Evolutionary conservation across 192 early-diverging fungal genomes (phyloP).

Genomic region (Coemansia sp.): DNA sequence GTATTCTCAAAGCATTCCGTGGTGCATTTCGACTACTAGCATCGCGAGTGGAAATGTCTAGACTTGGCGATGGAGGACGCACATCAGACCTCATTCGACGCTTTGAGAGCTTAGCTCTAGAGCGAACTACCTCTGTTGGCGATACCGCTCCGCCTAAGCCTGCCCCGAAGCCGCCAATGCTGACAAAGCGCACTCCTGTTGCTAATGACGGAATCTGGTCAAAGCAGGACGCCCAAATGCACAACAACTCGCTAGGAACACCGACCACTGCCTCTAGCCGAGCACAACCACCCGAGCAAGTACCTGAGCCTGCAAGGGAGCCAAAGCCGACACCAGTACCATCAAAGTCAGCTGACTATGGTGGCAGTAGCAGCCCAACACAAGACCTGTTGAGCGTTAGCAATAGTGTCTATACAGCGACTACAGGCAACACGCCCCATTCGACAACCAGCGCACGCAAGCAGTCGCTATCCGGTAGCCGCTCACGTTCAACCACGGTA

Average conservation of each 20-base stretch:
- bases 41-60: constrained; percentile 14
- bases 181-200: constrained; percentile 23
- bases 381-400: constrained; percentile 18
- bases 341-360: neutral
- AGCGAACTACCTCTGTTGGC: constrained; percentile 1
- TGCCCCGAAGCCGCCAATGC: constrained; percentile 13
- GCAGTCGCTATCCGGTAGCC: constrained; percentile 4
- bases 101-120: constrained; percentile 42
- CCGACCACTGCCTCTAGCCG: constrained; percentile 4
- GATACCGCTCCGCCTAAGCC: constrained; percentile 6
- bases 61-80: constrained; percentile 27
- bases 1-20: neutral
- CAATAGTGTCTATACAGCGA: constrained; percentile 19
- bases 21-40: constrained; percentile 4
- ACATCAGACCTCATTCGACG: constrained; percentile 49
- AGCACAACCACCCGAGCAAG: constrained; percentile 5
- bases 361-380: constrained; percentile 9
- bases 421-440: neutral
- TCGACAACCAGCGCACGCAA: neutral
- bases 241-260: neutral
- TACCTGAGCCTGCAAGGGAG: neutral
- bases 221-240: constrained; percentile 7
- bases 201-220: constrained; percentile 12
- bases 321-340: neutral
- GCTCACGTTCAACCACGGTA: constrained; percentile 2